Evolutionary conservation across 2,329 filamentous ascomycete genomes (phyloP).

Genomic region (Trichoderma lentiforme): DNA sequence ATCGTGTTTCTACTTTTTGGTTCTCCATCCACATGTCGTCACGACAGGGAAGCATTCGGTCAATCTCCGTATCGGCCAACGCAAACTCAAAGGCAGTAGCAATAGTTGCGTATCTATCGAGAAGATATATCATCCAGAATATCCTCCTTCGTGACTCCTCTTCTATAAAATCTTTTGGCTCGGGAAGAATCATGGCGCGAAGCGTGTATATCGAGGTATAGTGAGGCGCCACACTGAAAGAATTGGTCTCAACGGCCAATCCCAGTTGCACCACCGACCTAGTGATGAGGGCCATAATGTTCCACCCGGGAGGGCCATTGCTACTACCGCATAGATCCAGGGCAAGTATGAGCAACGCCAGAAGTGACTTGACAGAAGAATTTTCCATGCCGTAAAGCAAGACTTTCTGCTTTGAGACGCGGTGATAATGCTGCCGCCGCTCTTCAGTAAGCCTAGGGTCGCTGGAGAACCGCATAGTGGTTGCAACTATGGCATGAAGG

Average conservation of each 20-base stretch:
- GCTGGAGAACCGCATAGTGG: slow-evolving; percentile 78
- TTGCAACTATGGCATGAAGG: slow-evolving; percentile 84
- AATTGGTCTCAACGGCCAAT: slow-evolving; percentile 77
- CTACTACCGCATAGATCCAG: slow-evolving; percentile 81
- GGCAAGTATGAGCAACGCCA: slow-evolving; percentile 82
- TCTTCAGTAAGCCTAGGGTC: slow-evolving; percentile 72
- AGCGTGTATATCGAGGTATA: slow-evolving; percentile 87
- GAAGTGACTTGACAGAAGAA: slow-evolving; percentile 81
- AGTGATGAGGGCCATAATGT: slow-evolving; percentile 83
- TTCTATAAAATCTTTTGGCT: slow-evolving; percentile 81
- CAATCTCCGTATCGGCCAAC: slow-evolving; percentile 83
- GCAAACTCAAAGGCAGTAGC: slow-evolving; percentile 91
- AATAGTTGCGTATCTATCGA: slow-evolving; percentile 87
- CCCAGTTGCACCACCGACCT: slow-evolving; percentile 86
- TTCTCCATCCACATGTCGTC: slow-evolving; percentile 85
- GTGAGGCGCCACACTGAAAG: slow-evolving; percentile 71
- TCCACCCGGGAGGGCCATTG: slow-evolving; percentile 90
- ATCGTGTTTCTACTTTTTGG: slow-evolving; percentile 76
- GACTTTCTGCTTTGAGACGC: slow-evolving; percentile 79
- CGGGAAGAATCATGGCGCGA: slow-evolving; percentile 78
- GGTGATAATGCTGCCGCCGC: slow-evolving; percentile 71
- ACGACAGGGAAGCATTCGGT: slow-evolving; percentile 79
- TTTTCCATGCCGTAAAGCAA: slow-evolving; percentile 85
- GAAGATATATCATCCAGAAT: slow-evolving; percentile 92
- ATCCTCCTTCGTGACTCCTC: slow-evolving; percentile 80